A percentile compares a stretch with the other conserved stretches of the same genome.
Conservation (phyloP, 306 rosid species). For the Psophocarpus tetragonolobus region DNA sequence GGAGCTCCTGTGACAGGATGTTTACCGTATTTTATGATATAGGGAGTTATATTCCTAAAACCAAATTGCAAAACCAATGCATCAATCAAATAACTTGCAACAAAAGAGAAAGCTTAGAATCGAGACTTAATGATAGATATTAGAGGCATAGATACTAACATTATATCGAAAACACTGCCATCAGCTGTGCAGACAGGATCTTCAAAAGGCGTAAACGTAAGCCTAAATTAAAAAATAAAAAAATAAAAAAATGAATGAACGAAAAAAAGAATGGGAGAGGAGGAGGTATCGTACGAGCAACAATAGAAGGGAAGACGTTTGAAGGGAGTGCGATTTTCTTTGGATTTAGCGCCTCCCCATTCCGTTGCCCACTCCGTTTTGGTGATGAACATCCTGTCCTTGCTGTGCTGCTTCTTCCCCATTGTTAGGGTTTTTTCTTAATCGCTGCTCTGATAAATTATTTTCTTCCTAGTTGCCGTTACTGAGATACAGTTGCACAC, state of each 20-base stretch:
- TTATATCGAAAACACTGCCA: conserved; percentile 74
- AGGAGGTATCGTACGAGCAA: conserved; percentile 63
- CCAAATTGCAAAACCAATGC: conserved; percentile 27
- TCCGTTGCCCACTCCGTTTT: conserved; percentile 99
- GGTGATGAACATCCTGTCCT: conserved; percentile 89
- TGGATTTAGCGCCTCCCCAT: conserved; percentile 97
- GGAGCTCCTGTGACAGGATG: conserved; percentile 83
- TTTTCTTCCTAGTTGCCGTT: background rate
- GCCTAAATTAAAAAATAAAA: conserved; percentile 40
- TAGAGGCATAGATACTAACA: conserved; percentile 51
- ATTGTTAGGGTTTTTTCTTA: conserved; percentile 47
- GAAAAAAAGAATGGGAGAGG: background rate
- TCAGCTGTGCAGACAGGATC: conserved; percentile 86
- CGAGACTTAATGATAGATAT: background rate
- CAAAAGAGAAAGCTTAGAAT: background rate
- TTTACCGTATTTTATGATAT: conserved; percentile 81
- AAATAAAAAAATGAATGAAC: background rate
- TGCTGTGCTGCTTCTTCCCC: conserved; percentile 99
- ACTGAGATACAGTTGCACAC: background rate
- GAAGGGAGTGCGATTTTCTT: conserved; percentile 65
- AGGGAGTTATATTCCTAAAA: conserved; percentile 80
- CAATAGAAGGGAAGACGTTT: conserved; percentile 96
- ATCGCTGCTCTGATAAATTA: background rate
- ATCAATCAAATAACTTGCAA: background rate
- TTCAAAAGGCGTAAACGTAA: conserved; percentile 88